Evolutionary conservation across 2,329 filamentous ascomycete species (phyloP), one percentile per base, ranked within the genome.

Genomic region (Cladorrhinum sp.): DNA sequence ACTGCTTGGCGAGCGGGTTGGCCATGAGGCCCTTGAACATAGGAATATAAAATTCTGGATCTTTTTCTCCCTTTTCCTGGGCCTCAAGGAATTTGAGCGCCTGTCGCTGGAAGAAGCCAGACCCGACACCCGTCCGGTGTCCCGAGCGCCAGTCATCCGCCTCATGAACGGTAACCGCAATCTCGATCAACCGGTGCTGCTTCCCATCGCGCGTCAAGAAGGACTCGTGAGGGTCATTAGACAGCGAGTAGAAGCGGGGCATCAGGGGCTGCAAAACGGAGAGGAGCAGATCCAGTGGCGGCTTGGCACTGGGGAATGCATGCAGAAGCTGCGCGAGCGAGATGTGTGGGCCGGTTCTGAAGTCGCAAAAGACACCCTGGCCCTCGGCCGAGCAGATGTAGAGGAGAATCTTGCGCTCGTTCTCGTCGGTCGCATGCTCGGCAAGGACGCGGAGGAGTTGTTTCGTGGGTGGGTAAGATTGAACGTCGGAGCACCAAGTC

Each of bases 1-100:
- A 99, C 72, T 97, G 87, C 72, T 88, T 89, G 10, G 93, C 95
- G 1, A 99, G 83, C 0, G 95, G 95, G 74, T 99, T 99, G 64
- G 92, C 88, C 95, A 99, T 99, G 49, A 99, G 81, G 0, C 95
- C 95, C 71, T 96, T 92, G 84, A 99, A 99, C 91, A 99, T 97
- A 69, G 95, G 95, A 4, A 98, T 80, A 68, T 91, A 87, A 16
- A 98, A 72, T 66, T 92, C 84, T 2, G 76, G 81, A 54, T 77
- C 73, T 64, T 75, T 74, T 58, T 83, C 79, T 52, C 88, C 89
- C 1, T 81, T 76, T 33, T 81, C 76, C 72, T 91, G 86, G 0
- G 89, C 86, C 14, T 84, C 82, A 68, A 94, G 82, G 72, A 90
- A 90, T 66, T 83, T 82, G 42, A 82, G 82, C 0, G 95, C 93